Conservation (phyloP, 805 yeast species). For the Saccharomycopsis vini region DNA sequence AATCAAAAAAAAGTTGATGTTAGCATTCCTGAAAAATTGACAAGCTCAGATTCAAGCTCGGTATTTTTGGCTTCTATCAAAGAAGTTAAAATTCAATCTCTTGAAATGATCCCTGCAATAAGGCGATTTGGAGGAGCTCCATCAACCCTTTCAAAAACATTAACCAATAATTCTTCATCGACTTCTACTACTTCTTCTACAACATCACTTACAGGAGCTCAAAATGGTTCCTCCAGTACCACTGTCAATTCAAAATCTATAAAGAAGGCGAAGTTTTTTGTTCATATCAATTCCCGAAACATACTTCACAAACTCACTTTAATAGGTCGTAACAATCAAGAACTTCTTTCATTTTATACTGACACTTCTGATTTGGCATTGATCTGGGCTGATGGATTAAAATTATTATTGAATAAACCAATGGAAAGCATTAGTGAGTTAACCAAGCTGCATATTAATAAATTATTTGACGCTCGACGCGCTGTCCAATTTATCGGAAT, state of each 20-base stretch:
- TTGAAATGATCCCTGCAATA: not conserved
- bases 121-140: too few relatives aligned
- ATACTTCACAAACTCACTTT: conserved; percentile 49
- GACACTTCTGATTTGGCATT: conserved; percentile 61
- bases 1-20: not conserved
- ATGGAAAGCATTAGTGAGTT: conserved; percentile 8
- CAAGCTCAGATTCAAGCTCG: conserved; percentile 6
- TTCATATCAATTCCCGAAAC: conserved; percentile 42
- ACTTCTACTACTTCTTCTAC: too few relatives aligned
- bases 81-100: conserved; percentile 7
- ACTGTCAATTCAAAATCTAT: not conserved
- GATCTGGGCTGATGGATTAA: conserved; percentile 75
- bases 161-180: too few relatives aligned
- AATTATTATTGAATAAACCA: conserved; percentile 33
- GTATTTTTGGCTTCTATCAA: conserved; percentile 5
- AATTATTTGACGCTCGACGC: conserved; percentile 16
- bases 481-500: conserved; percentile 15
- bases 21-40: conserved; percentile 5
- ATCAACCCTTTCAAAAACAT: too few relatives aligned
- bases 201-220: too few relatives aligned
- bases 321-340: conserved; percentile 33
- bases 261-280: not conserved
- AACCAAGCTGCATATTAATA: conserved; percentile 13
- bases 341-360: conserved; percentile 51
- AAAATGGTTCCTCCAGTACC: too few relatives aligned